Evolutionary conservation across 805 yeast species (phyloP).

Genomic region (Middelhovenomyces tepae): DNA sequence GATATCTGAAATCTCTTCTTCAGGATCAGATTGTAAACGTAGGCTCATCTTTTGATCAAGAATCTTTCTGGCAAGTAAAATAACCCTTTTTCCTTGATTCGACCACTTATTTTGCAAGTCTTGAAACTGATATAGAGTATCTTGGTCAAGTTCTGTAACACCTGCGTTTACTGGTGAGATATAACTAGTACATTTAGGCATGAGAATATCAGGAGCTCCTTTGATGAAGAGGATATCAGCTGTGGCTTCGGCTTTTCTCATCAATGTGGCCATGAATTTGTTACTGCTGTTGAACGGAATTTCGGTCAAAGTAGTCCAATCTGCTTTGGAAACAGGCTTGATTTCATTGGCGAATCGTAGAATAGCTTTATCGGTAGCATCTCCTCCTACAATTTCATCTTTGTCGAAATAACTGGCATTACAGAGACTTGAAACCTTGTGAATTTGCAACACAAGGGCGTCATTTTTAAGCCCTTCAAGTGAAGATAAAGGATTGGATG

Average conservation of each 20-base stretch:
- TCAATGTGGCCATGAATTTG: constrained; percentile 26
- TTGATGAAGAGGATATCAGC: constrained; percentile 25
- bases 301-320: constrained; percentile 13
- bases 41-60: constrained; percentile 10
- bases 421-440: constrained; percentile 9
- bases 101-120: constrained; percentile 12
- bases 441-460: constrained; percentile 10
- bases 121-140: not conserved
- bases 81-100: constrained; percentile 13
- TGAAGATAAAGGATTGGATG: too few relatives aligned
- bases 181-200: constrained; percentile 24
- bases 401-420: constrained; percentile 11
- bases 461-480: constrained; percentile 3
- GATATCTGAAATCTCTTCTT: constrained; percentile 26
- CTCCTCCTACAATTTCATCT: constrained; percentile 26
- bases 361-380: constrained; percentile 40
- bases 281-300: constrained; percentile 38
- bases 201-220: constrained; percentile 41
- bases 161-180: constrained; percentile 3
- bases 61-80: constrained; percentile 7
- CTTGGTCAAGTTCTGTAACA: constrained; percentile 5
- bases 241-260: constrained; percentile 24
- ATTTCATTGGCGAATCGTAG: constrained; percentile 27
- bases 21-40: too few relatives aligned
- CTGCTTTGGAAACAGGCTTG: not conserved